Conservation (phyloP, 2,329 filamentous ascomycete genomes). For the Falciphora oryzae region DNA sequence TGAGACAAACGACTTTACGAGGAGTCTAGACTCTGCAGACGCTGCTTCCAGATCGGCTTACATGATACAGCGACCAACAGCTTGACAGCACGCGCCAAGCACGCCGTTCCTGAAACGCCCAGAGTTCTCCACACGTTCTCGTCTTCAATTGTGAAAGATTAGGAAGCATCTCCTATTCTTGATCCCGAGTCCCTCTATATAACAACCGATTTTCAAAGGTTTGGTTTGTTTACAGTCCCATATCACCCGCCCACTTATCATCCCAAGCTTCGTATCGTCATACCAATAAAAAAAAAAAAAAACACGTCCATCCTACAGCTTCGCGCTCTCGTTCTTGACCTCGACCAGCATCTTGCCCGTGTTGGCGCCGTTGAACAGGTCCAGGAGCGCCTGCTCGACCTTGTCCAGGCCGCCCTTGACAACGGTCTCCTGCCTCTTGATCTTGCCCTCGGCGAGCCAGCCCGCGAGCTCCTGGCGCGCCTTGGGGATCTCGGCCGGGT, state of each 20-base stretch:
- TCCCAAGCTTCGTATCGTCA: neutral
- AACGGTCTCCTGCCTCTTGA: slow-evolving; percentile 67
- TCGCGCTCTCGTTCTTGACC: slow-evolving; percentile 17
- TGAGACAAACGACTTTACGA: too few species aligned
- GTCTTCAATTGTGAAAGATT: neutral
- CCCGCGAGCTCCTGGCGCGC: slow-evolving; percentile 56
- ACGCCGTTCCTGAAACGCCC: too few species aligned
- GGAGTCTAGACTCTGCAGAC: too few species aligned
- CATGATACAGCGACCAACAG: too few species aligned
- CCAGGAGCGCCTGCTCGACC: slow-evolving; percentile 57
- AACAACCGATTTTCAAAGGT: neutral
- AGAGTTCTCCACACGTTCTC: too few species aligned
- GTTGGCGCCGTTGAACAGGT: slow-evolving; percentile 64
- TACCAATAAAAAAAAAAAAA: too few species aligned
- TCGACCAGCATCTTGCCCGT: slow-evolving; percentile 29
- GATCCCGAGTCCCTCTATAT: neutral
- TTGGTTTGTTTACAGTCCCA: neutral
- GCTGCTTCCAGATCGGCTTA: too few species aligned
- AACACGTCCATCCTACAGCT: slow-evolving; percentile 14
- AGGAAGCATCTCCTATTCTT: neutral
- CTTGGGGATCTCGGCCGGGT: slow-evolving; percentile 45
- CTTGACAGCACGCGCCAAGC: too few species aligned
- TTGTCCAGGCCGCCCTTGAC: slow-evolving; percentile 60
- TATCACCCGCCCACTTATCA: too few species aligned
- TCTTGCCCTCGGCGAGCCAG: slow-evolving; percentile 67